These are phyloP conservation scores for Melaleuca quinquenervia DNA, from an alignment of 345 rosid species.

Conservation along the genomic window DNA sequence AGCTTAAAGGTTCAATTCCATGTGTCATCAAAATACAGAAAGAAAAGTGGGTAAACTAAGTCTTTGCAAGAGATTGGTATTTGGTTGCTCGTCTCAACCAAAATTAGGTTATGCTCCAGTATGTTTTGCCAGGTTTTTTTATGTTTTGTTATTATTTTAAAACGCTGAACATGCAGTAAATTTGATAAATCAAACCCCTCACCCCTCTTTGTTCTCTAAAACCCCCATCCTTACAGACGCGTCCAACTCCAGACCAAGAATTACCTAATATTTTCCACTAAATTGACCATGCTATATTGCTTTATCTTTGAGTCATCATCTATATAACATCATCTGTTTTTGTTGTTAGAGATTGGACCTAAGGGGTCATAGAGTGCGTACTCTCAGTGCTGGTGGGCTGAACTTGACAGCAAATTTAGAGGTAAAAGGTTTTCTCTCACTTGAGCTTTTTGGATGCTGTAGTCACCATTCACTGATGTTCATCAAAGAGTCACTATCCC, in stretches of 20 bases:
- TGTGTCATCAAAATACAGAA: neutral
- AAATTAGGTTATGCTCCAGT: neutral
- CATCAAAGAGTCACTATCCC: neutral
- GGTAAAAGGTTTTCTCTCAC: constrained; percentile 25
- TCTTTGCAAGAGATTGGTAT: neutral
- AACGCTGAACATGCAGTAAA: neutral
- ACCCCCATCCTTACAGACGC: neutral
- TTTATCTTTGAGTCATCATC: neutral
- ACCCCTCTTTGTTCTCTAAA: neutral
- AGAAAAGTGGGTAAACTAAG: neutral
- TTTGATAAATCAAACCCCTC: neutral
- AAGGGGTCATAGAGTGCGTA: constrained; percentile 87
- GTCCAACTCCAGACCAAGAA: neutral
- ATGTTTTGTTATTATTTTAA: neutral
- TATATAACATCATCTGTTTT: constrained; percentile 3
- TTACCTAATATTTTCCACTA: neutral
- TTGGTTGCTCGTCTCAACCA: neutral
- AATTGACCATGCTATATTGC: neutral
- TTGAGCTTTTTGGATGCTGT: neutral
- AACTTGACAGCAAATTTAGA: constrained; percentile 80
- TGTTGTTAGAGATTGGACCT: constrained; percentile 81
- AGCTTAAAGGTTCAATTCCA: neutral
- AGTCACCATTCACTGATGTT: neutral
- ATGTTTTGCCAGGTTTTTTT: neutral
- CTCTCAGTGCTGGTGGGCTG: constrained; percentile 66